Evolutionary conservation across 495 filamentous ascomycete genomes (phyloP), one percentile per base, ranked within the genome.

Genomic region (Podospora anserina): DNA sequence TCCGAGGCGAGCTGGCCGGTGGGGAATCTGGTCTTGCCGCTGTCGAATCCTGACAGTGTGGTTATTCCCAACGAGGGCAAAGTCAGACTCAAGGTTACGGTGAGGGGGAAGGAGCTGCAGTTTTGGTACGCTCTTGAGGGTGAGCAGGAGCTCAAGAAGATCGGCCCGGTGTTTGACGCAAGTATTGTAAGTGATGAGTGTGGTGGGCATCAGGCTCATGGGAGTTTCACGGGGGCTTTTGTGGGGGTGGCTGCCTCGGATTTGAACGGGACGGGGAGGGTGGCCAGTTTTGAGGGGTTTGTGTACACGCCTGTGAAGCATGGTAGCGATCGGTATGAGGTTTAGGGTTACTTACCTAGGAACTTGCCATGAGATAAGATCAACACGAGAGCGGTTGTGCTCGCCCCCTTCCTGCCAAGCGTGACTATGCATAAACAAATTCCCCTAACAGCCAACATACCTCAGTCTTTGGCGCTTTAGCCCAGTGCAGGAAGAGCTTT

Each of bases 171-270:
- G 6, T 81, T 82, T 60, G 84, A 86, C 71, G 85, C 83, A 1
- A 82, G 80, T 58, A 83, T 87, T 58, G 70, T 86, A 9, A 83
- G 77, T 1, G 85, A 87, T 66, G 85, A 87, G 75, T 87, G 85
- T 55, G 85, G 85, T 26, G 85, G 85, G 0, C 85, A 87, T 65
- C 82, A 83, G 70, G 78, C 74, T 4, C 82, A 85, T 68, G 85
- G 85, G 5, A 87, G 85, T 68, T 87, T 87, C 66, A 87, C 85
- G 26, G 85, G 85, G 0, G 84, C 85, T 19, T 86, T 87, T 72
- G 82, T 86, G 7, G 85, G 85, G 0, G 70, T 87, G 60, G 85
- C 85, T 15, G 82, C 80, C 26, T 84, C 81, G 13, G 85, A 86
- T 70, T n/a, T 84, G 44, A 85, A 86, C 69, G 84, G 85, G 11